Base-by-base conservation (phyloP, 176 grass and related monocot genomes). In the Juncus inflexus region DNA sequence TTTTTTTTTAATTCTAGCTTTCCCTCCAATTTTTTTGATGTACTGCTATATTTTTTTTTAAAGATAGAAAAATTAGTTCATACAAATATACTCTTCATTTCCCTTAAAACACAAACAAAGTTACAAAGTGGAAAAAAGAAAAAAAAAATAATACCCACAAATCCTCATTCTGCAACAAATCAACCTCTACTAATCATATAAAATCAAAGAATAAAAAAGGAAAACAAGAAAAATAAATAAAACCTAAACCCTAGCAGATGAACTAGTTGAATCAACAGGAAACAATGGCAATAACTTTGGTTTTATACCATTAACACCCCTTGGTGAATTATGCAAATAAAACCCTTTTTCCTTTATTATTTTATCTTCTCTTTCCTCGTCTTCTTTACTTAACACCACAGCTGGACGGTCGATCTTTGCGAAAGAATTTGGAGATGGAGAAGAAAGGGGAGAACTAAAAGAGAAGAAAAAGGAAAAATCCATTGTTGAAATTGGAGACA, bases 271-370 rank as follows among this genome's bases (percentile, higher is more conserved):
- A 3, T 74, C 57, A 40, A 88, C 62, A n/a, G 90, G 90, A 79
- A 94, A 94, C 38, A 94, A 69, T 15, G 85, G 72, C 67, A 94
- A 74, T 54, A 94, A 69, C 81, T 83, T 83, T 0, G 85, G 90
- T 50, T 61, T 69, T 40, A 76, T 72, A 38, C 16, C 58, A 57
- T 14, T 70, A 35, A 61, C 57, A 45, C 62, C 51, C 63, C 80
- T 68, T 12, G 90, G 76, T 10, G 87, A 91, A 0, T 85, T 58
- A 72, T 94, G 90, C 60, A 94, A 82, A 74, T 88, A 94, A 77
- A 94, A 94, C 0, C 72, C 64, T 73, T 94, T 94, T 66, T 80
- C 86, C 4, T 81, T 78, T 42, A 94, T 89, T 56, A 81, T 84
- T 76, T 88, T 94, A 76, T 88, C 81, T 79, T 87, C 90, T 74